Conservation (phyloP, 768 basidiomycete species). For the Hygrophorus russula region DNA sequence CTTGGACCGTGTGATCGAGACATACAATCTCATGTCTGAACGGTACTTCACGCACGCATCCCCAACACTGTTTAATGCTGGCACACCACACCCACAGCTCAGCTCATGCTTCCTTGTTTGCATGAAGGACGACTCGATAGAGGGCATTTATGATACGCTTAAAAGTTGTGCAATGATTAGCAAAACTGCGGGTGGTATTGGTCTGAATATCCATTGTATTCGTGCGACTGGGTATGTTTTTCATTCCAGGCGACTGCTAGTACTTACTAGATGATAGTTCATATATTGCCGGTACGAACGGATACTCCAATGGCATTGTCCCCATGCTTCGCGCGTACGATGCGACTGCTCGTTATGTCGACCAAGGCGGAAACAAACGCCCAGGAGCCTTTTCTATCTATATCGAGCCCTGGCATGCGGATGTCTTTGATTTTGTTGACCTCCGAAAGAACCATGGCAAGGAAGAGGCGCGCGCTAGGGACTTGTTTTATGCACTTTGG, state of each 20-base stretch:
- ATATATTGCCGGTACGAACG: constrained; percentile 98
- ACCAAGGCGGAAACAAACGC: constrained; percentile 98
- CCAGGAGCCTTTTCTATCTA: constrained; percentile 98
- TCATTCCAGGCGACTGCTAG: not conserved
- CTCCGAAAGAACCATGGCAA: constrained; percentile 98
- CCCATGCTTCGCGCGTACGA: constrained; percentile 99
- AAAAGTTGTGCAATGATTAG: constrained; percentile 99
- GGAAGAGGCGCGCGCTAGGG: constrained; percentile 92
- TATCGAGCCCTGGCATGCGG: constrained; percentile 97
- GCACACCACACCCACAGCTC: constrained; percentile 91
- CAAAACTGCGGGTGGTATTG: constrained; percentile 98
- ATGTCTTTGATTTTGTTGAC: constrained; percentile 95
- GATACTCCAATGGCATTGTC: constrained; percentile 97
- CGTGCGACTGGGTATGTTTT: constrained; percentile 77
- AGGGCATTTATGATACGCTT: constrained; percentile 97
- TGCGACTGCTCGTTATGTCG: constrained; percentile 96
- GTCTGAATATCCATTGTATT: constrained; percentile 91
- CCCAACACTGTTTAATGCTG: constrained; percentile 96
- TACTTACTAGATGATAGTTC: constrained; percentile 38
- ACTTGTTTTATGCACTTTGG: constrained; percentile 98
- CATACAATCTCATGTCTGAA: constrained; percentile 94
- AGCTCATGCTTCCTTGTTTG: constrained; percentile 95
- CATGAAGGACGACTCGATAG: constrained; percentile 99
- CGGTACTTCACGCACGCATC: constrained; percentile 98
- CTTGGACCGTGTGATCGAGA: constrained; percentile 82